Percentiles rank a stretch among this genome's conserved stretches.
Conservation (phyloP, 2,329 filamentous ascomycete genomes). For the Trichoderma sp. region DNA sequence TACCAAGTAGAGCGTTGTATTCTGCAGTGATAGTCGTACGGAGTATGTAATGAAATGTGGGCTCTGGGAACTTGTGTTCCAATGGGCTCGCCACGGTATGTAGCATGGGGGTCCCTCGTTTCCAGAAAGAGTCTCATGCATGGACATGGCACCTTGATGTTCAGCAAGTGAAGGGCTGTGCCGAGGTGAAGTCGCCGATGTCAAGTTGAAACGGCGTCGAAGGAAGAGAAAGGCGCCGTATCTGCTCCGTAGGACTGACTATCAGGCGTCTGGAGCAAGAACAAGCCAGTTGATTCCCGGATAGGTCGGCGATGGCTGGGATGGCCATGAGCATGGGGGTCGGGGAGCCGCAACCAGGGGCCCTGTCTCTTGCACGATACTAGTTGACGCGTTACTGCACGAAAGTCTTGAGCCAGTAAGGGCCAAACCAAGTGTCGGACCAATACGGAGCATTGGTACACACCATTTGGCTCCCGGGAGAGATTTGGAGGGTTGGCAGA, state of each 20-base stretch:
- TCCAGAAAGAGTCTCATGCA: background rate
- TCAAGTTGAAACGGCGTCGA: background rate
- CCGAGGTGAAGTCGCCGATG: slow-evolving; percentile 3
- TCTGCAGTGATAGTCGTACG: background rate
- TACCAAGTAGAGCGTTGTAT: background rate
- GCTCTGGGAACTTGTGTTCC: background rate
- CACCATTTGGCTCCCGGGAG: background rate
- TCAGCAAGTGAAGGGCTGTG: background rate
- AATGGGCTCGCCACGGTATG: background rate
- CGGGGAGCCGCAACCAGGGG: slow-evolving; percentile 12
- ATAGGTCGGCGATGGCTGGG: slow-evolving; percentile 16
- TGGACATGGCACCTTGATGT: background rate
- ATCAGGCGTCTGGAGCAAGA: background rate
- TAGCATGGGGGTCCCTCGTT: background rate
- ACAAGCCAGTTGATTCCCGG: background rate
- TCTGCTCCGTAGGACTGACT: background rate
- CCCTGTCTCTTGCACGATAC: background rate
- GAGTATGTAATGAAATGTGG: background rate
- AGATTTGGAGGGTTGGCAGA: slow-evolving; percentile 13
- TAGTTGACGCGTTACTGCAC: slow-evolving; percentile 9
- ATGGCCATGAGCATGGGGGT: slow-evolving; percentile 12
- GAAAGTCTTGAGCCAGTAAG: slow-evolving; percentile 8
- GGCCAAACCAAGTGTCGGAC: background rate
- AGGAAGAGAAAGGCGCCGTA: background rate
- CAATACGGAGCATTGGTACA: slow-evolving; percentile 6